These are phyloP conservation scores for Shiraia bambusicola DNA, from an alignment of 2,329 filamentous ascomycete genomes.

Conservation along the genomic window DNA sequence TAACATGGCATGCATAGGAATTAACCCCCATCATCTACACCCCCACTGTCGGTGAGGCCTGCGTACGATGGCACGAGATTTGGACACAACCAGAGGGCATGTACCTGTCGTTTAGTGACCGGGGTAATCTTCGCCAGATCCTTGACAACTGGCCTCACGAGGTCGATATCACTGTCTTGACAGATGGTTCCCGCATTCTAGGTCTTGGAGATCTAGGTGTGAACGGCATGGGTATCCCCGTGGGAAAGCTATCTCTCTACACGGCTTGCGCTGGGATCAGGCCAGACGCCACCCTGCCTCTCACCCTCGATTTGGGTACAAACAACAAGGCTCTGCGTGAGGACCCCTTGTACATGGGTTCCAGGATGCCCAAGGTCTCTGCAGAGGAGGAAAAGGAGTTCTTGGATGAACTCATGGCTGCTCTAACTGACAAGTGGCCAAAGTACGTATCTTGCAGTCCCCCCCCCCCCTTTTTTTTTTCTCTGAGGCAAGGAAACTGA, in stretches of 20 bases:
- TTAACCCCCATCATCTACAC: slow-evolving; percentile 85
- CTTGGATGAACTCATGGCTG: slow-evolving; percentile 96
- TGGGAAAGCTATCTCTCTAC: slow-evolving; percentile 94
- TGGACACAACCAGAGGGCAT: slow-evolving; percentile 93
- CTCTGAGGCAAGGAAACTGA: slow-evolving; percentile 36
- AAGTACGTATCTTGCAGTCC: slow-evolving; percentile 50
- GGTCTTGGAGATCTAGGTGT: slow-evolving; percentile 94
- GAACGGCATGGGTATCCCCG: slow-evolving; percentile 96
- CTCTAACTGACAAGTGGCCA: slow-evolving; percentile 75
- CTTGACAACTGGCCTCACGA: slow-evolving; percentile 92
- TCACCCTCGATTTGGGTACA: slow-evolving; percentile 65
- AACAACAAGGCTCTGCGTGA: slow-evolving; percentile 65
- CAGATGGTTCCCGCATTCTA: slow-evolving; percentile 89
- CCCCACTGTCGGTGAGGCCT: slow-evolving; percentile 91
- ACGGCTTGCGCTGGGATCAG: slow-evolving; percentile 93
- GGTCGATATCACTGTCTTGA: slow-evolving; percentile 95
- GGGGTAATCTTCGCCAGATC: slow-evolving; percentile 84
- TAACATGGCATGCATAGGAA: slow-evolving; percentile 56
- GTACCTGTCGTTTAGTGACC: slow-evolving; percentile 94
- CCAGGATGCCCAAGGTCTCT: slow-evolving; percentile 77
- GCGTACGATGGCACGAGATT: slow-evolving; percentile 91
- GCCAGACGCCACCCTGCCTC: slow-evolving; percentile 66
- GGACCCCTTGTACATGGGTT: slow-evolving; percentile 89
- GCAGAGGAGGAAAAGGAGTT: slow-evolving; percentile 82
- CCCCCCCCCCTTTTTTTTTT: no score